Percentiles rank a stretch among this genome's conserved stretches.
phyloP scores from a whole-genome alignment of 2,329 filamentous ascomycete species.

The Ophiostoma ips region DNA sequence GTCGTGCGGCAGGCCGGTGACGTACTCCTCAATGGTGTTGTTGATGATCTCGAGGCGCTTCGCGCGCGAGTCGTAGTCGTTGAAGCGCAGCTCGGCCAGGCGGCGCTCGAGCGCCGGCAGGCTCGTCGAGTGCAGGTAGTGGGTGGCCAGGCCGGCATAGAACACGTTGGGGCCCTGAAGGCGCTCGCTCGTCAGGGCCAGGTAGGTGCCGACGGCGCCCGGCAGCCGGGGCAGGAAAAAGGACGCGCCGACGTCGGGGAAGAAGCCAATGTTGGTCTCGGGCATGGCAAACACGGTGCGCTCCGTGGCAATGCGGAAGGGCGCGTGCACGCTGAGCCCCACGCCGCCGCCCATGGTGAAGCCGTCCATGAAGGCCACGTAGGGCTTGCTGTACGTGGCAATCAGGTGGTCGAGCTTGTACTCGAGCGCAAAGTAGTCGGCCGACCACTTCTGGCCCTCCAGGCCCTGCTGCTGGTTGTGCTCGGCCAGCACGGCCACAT shows the following conservation, averaged over 20 bases:
- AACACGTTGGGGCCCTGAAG: slow-evolving; percentile 74
- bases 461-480: slow-evolving; percentile 51
- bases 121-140: slow-evolving; percentile 86
- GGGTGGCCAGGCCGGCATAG: slow-evolving; percentile 84
- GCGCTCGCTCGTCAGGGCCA: slow-evolving; percentile 78
- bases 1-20: slow-evolving; percentile 67
- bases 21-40: slow-evolving; percentile 82
- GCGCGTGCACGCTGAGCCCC: slow-evolving; percentile 84
- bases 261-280: slow-evolving; percentile 96
- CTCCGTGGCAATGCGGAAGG: slow-evolving; percentile 92
- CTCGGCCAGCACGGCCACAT: slow-evolving; percentile 65
- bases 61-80: slow-evolving; percentile 52
- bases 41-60: slow-evolving; percentile 62
- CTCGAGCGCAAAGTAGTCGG: slow-evolving; percentile 84
- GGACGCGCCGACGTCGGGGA: slow-evolving; percentile 91
- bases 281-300: slow-evolving; percentile 96
- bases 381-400: slow-evolving; percentile 84
- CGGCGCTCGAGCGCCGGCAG: slow-evolving; percentile 70
- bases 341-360: slow-evolving; percentile 98
- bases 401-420: slow-evolving; percentile 94
- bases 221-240: slow-evolving; percentile 91
- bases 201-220: slow-evolving; percentile 76
- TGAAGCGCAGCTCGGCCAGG: slow-evolving; percentile 78
- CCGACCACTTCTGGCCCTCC: slow-evolving; percentile 59
- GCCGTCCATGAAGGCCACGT: slow-evolving; percentile 91